These are phyloP conservation scores for Naganishia albida DNA, from an alignment of 1,284 basidiomycete genomes.

Conservation along the genomic window DNA sequence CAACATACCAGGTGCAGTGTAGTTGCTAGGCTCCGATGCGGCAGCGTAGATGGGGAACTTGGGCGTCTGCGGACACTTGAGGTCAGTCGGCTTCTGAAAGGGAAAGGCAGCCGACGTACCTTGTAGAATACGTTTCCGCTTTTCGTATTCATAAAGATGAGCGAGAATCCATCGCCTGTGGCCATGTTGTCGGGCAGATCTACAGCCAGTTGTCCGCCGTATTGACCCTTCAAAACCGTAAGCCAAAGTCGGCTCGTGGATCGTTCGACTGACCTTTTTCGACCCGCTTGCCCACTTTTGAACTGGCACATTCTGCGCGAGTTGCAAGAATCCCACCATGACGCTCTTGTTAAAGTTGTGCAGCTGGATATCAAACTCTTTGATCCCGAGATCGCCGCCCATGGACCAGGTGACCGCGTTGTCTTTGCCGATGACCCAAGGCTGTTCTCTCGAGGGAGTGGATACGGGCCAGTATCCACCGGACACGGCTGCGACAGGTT, in stretches of 20 bases:
- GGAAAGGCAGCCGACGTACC: slow-evolving; percentile 33
- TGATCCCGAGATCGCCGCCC: slow-evolving; percentile 43
- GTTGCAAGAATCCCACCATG: slow-evolving; percentile 48
- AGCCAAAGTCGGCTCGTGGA: too few relatives aligned
- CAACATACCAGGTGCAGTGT: slow-evolving; percentile 42
- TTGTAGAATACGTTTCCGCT: slow-evolving; percentile 50
- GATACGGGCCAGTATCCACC: slow-evolving; percentile 53
- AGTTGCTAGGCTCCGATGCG: slow-evolving; percentile 40
- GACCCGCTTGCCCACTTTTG: slow-evolving; percentile 39
- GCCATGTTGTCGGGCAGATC: slow-evolving; percentile 37
- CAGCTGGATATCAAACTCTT: slow-evolving; percentile 52
- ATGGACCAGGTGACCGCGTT: slow-evolving; percentile 50
- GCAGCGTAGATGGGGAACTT: slow-evolving; percentile 47
- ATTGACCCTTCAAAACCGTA: slow-evolving; percentile 37
- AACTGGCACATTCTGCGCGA: slow-evolving; percentile 50
- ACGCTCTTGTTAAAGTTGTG: slow-evolving; percentile 49
- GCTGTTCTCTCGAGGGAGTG: slow-evolving; percentile 40
- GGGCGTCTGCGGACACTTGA: slow-evolving; percentile 36
- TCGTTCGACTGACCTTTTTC: slow-evolving; percentile 23
- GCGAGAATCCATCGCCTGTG: slow-evolving; percentile 43
- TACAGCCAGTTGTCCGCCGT: slow-evolving; percentile 51
- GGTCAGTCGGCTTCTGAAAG: not conserved
- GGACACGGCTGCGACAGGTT: slow-evolving; percentile 8
- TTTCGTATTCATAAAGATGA: slow-evolving; percentile 50
- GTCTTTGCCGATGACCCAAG: slow-evolving; percentile 51